Conservation (phyloP, 2,329 filamentous ascomycete genomes). For the Aspergillus phoenicis region DNA sequence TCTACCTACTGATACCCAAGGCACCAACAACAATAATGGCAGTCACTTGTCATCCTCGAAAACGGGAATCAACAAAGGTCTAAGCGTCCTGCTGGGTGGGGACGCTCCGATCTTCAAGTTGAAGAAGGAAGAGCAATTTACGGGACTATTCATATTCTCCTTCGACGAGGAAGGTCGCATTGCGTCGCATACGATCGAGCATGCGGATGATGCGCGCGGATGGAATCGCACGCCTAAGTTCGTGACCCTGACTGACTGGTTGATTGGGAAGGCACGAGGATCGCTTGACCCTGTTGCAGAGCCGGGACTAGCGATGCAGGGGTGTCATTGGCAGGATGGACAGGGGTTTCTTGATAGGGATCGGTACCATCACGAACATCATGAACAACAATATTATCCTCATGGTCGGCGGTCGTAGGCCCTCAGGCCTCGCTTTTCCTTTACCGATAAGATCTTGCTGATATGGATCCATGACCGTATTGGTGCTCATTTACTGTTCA, state of each 20-base stretch:
- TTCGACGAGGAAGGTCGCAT: conserved; percentile 88
- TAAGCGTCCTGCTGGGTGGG: conserved; percentile 55
- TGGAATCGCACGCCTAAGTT: conserved; percentile 85
- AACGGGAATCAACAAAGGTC: conserved; percentile 41
- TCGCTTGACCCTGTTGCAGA: conserved; percentile 33
- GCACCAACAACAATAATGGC: conserved; percentile 13
- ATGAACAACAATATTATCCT: neutral
- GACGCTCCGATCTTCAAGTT: conserved; percentile 52
- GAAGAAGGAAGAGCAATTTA: conserved; percentile 74
- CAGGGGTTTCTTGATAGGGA: neutral
- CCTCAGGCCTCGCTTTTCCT: too few species aligned
- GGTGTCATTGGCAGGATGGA: conserved; percentile 21
- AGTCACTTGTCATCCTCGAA: conserved; percentile 29
- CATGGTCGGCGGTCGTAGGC: neutral
- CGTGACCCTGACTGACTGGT: conserved; percentile 90
- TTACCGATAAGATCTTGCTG: too few species aligned
- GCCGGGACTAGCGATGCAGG: conserved; percentile 33
- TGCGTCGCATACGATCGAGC: conserved; percentile 87
- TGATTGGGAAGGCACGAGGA: conserved; percentile 75
- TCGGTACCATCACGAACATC: neutral
- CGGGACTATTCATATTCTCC: conserved; percentile 90
- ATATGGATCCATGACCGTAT: too few species aligned
- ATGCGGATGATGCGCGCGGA: conserved; percentile 78
- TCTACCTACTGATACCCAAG: neutral
- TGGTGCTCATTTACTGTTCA: too few species aligned